Conservation (phyloP, 148 eudicot genomes). For the Fagopyrum homotropicum region DNA sequence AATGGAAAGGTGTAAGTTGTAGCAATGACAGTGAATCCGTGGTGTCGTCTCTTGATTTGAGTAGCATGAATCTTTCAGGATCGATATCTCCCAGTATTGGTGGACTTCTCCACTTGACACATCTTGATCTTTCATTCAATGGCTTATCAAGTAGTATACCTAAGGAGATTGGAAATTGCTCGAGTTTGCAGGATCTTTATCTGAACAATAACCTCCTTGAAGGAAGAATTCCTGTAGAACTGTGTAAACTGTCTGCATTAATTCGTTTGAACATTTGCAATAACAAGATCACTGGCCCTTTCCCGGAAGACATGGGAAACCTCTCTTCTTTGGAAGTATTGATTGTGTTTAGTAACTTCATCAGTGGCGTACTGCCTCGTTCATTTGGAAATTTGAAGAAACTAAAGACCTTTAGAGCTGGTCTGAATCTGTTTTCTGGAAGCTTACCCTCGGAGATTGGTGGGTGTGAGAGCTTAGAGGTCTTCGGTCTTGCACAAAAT, state of each 20-base stretch:
- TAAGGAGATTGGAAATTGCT: slow-evolving; percentile 60
- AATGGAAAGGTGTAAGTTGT: slow-evolving; percentile 77
- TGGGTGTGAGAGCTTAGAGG: slow-evolving; percentile 21
- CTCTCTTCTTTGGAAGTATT: slow-evolving; percentile 26
- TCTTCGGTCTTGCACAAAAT: slow-evolving; percentile 32
- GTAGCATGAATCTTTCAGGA: slow-evolving; percentile 55
- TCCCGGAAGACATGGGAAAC: slow-evolving; percentile 34
- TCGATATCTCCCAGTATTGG: slow-evolving; percentile 59
- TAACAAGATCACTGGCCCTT: slow-evolving; percentile 32
- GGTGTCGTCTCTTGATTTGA: slow-evolving; percentile 50
- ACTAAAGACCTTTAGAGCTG: slow-evolving; percentile 27
- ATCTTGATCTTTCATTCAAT: slow-evolving; percentile 50
- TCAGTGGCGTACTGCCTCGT: slow-evolving; percentile 27
- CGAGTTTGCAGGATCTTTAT: slow-evolving; percentile 38
- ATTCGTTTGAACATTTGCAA: too few species aligned
- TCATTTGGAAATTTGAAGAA: slow-evolving; percentile 32
- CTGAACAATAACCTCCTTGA: slow-evolving; percentile 35
- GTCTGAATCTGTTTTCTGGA: slow-evolving; percentile 29
- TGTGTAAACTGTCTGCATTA: too few species aligned
- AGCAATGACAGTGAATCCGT: slow-evolving; percentile 29
- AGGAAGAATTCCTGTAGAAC: too few species aligned
- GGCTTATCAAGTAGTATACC: slow-evolving; percentile 51
- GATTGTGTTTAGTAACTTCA: slow-evolving; percentile 21
- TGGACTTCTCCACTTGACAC: slow-evolving; percentile 31
- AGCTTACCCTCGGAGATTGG: slow-evolving; percentile 33